Conservation (phyloP, 2,329 filamentous ascomycete genomes). For the Aureobasidium sp. region DNA sequence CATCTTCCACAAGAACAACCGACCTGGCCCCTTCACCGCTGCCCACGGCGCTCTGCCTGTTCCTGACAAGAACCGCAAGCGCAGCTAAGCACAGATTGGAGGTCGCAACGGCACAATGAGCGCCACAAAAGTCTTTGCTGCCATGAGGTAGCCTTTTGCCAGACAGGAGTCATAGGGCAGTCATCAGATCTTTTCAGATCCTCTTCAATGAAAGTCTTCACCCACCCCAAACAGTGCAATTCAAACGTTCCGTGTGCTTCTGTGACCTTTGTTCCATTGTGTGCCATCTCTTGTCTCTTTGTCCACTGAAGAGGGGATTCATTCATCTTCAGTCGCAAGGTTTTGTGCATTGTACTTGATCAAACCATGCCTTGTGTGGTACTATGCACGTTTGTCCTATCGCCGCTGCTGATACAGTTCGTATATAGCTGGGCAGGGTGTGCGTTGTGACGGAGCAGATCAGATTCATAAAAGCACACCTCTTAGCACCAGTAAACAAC, state of each 20-base stretch:
- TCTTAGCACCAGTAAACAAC: no score
- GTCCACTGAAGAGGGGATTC: not conserved
- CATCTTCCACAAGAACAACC: not conserved
- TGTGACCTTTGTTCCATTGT: not conserved
- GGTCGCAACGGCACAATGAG: not conserved
- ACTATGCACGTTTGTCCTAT: accelerated
- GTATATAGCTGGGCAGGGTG: not conserved
- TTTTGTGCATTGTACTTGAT: not conserved
- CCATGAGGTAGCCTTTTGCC: not conserved
- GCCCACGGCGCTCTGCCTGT: not conserved
- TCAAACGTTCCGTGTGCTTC: not conserved
- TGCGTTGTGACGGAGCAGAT: not conserved
- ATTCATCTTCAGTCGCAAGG: not conserved
- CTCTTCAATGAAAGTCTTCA: not conserved
- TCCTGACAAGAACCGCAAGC: not conserved
- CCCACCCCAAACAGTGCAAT: not conserved
- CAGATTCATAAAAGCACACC: no score
- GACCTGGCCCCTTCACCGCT: not conserved
- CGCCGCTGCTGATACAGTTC: not conserved
- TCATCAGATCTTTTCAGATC: not conserved
- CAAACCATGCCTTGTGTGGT: not conserved
- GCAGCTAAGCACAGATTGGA: not conserved
- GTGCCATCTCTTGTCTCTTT: not conserved
- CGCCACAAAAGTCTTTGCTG: not conserved
- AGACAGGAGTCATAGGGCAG: not conserved